phyloP scores from a whole-genome alignment of 1,284 basidiomycete genomes.

The Puccinia triticina region DNA sequence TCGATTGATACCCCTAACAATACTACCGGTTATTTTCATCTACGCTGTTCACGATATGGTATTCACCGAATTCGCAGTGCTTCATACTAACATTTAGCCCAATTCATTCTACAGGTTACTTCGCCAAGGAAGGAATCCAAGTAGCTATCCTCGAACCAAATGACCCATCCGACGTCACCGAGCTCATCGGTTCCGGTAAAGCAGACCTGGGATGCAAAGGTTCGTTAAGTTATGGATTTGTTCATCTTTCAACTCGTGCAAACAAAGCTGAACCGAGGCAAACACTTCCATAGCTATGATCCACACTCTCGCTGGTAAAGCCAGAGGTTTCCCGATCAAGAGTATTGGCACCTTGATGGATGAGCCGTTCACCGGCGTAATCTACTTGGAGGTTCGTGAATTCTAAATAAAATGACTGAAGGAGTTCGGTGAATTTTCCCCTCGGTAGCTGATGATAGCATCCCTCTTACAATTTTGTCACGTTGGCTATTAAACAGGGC shows the following conservation, averaged over 20 bases:
- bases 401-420: background rate
- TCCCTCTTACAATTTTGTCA: background rate
- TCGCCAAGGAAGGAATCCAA: conserved; percentile 60
- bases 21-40: background rate
- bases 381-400: conserved; percentile 59
- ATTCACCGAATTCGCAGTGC: too few species aligned
- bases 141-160: conserved; percentile 62
- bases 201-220: conserved; percentile 61
- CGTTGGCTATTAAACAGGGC: conserved; percentile 53
- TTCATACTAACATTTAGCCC: background rate
- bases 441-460: too few species aligned
- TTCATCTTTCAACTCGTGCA: background rate
- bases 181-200: conserved; percentile 61
- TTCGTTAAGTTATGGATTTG: background rate
- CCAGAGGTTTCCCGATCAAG: conserved; percentile 60
- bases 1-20: conserved; percentile 54
- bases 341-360: conserved; percentile 61
- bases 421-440: background rate
- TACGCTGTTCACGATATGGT: too few species aligned
- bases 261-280: background rate
- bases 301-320: conserved; percentile 61
- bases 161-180: conserved; percentile 61
- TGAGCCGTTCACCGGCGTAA: conserved; percentile 62
- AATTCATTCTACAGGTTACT: conserved; percentile 53
- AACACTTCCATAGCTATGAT: conserved; percentile 53